Conservation (phyloP, 352 stramenopile genomes). For the Pythium apleroticum region DNA sequence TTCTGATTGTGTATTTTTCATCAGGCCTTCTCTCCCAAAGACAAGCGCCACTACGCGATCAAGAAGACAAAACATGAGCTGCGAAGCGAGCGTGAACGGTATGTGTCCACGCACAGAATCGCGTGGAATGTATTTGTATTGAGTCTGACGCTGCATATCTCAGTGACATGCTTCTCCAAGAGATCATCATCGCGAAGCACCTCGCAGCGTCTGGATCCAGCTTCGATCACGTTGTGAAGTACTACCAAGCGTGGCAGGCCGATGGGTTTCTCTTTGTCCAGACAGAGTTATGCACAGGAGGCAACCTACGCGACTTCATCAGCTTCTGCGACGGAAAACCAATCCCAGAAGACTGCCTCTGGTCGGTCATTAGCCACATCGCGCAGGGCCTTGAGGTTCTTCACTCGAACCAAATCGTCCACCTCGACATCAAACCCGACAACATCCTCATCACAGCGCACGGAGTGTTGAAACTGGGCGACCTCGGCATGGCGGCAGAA, state of each 20-base stretch:
- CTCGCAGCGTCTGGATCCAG: slow-evolving; percentile 35
- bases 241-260: slow-evolving; percentile 95
- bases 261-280: slow-evolving; percentile 92
- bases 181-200: slow-evolving; percentile 58
- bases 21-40: slow-evolving; percentile 40
- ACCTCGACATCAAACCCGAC: slow-evolving; percentile 97
- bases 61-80: slow-evolving; percentile 82
- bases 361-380: slow-evolving; percentile 76
- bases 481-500: slow-evolving; percentile 92
- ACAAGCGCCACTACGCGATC: slow-evolving; percentile 54
- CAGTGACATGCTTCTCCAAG: slow-evolving; percentile 62
- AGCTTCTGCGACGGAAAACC: slow-evolving; percentile 24
- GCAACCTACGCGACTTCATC: slow-evolving; percentile 83
- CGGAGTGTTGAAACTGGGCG: slow-evolving; percentile 81
- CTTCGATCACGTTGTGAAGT: slow-evolving; percentile 90
- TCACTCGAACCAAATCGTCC: slow-evolving; percentile 88
- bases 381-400: slow-evolving; percentile 84
- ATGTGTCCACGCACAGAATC: slow-evolving; percentile 1
- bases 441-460: slow-evolving; percentile 91
- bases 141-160: neutral
- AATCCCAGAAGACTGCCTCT: slow-evolving; percentile 66
- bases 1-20: neutral
- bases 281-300: slow-evolving; percentile 91
- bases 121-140: neutral
- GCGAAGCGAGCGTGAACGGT: slow-evolving; percentile 78